Percentiles rank a stretch among this genome's conserved stretches.
Conservation (phyloP, 2,329 filamentous ascomycete species). For the Alternaria tenuissima region DNA sequence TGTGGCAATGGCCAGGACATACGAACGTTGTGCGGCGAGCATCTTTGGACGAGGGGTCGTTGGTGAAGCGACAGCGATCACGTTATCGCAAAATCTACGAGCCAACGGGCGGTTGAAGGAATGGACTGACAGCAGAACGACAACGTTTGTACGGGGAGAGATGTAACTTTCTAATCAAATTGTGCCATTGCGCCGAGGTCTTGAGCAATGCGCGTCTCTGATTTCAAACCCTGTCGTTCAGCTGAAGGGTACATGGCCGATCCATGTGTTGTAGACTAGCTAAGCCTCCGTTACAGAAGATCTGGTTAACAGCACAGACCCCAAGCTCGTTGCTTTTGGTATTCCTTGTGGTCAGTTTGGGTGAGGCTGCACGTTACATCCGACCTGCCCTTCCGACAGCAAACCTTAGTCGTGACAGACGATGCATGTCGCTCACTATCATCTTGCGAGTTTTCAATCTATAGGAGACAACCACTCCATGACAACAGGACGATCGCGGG, state of each 20-base stretch:
- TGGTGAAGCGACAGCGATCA: background rate
- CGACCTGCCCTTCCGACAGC: background rate
- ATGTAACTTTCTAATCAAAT: background rate
- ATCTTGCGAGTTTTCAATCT: background rate
- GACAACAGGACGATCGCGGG: background rate
- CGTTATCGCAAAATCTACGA: background rate
- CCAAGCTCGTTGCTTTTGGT: background rate
- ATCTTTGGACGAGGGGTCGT: conserved; percentile 14
- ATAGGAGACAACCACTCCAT: background rate
- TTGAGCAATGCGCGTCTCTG: conserved; percentile 2
- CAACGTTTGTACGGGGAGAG: background rate
- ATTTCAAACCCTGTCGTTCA: background rate
- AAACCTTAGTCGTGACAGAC: background rate
- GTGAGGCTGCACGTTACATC: background rate
- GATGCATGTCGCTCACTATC: background rate
- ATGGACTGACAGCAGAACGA: background rate
- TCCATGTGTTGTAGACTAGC: background rate
- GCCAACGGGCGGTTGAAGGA: background rate
- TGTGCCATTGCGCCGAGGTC: background rate
- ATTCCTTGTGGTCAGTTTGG: background rate
- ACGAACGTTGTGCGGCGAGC: conserved; percentile 25
- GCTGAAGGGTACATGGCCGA: background rate
- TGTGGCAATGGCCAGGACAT: conserved; percentile 18
- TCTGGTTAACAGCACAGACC: background rate
- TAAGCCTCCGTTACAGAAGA: background rate